Conservation (phyloP, 2,329 filamentous ascomycete genomes). For the Fusarium marasasianum region DNA sequence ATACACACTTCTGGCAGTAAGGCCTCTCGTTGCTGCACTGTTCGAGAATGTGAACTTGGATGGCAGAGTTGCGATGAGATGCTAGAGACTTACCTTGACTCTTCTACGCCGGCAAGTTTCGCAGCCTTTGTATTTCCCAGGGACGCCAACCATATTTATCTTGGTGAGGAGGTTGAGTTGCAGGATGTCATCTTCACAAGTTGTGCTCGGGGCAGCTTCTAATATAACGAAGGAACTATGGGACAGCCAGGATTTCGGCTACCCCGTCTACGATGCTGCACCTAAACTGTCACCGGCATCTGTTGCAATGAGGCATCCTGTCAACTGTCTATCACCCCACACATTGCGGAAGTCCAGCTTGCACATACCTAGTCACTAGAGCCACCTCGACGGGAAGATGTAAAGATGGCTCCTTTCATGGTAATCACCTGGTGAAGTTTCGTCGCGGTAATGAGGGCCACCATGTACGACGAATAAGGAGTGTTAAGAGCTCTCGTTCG, state of each 20-base stretch:
- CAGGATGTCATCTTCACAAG: neutral
- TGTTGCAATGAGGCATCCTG: slow-evolving; percentile 30
- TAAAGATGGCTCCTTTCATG: slow-evolving; percentile 26
- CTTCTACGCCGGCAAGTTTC: slow-evolving; percentile 68
- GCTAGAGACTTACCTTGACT: slow-evolving; percentile 60
- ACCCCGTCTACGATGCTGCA: slow-evolving; percentile 21
- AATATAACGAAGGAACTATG: neutral
- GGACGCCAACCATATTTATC: slow-evolving; percentile 67
- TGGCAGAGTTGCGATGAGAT: neutral
- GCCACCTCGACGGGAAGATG: slow-evolving; percentile 10
- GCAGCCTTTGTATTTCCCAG: slow-evolving; percentile 72
- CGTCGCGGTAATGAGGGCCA: slow-evolving; percentile 37
- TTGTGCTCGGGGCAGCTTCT: neutral
- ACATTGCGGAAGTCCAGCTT: slow-evolving; percentile 26
- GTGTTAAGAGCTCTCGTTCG: slow-evolving; percentile 11
- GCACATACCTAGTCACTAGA: slow-evolving; percentile 13
- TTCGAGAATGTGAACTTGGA: slow-evolving; percentile 4
- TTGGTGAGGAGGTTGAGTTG: neutral
- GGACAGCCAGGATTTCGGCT: slow-evolving; percentile 14
- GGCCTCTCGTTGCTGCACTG: slow-evolving; percentile 72
- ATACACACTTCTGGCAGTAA: slow-evolving; percentile 67
- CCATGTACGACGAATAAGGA: slow-evolving; percentile 34
- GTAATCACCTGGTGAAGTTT: slow-evolving; percentile 28
- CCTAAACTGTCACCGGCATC: slow-evolving; percentile 33
- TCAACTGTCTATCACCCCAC: slow-evolving; percentile 36